phyloP scores from a whole-genome alignment of 2,329 filamentous ascomycete genomes.

The Xylaria arbuscula region DNA sequence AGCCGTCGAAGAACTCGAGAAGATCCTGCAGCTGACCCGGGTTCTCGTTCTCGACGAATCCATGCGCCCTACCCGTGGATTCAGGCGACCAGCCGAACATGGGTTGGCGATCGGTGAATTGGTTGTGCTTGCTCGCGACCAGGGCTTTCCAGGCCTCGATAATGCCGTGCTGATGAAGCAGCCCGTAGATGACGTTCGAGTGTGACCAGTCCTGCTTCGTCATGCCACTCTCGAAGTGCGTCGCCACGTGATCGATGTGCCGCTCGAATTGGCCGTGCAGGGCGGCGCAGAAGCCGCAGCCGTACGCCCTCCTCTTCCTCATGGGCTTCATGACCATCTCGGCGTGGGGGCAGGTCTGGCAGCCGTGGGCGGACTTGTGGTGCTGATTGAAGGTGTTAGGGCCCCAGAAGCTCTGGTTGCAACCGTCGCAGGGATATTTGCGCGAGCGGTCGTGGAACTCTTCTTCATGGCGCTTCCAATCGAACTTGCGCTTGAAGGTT shows the following conservation, averaged over 20 bases:
- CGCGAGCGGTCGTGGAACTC: conserved; percentile 76
- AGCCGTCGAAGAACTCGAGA: conserved; percentile 72
- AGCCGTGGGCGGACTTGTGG: conserved; percentile 72
- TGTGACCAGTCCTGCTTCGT: conserved; percentile 76
- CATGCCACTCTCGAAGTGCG: conserved; percentile 73
- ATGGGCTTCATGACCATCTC: conserved; percentile 72
- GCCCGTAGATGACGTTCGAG: conserved; percentile 73
- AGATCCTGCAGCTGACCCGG: conserved; percentile 72
- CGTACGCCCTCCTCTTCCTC: conserved; percentile 74
- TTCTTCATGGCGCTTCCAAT: conserved; percentile 77
- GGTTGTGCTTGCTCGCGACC: conserved; percentile 57
- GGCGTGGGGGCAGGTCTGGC: conserved; percentile 73
- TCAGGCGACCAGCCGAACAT: conserved; percentile 70
- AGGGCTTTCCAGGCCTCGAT: conserved; percentile 71
- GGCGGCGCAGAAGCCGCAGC: conserved; percentile 74
- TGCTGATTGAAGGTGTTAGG: conserved; percentile 76
- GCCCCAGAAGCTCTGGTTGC: conserved; percentile 75
- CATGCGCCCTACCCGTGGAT: conserved; percentile 66
- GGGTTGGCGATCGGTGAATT: conserved; percentile 63
- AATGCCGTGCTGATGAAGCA: conserved; percentile 73
- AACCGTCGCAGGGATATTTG: conserved; percentile 75
- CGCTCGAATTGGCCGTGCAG: conserved; percentile 72
- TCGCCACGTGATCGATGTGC: conserved; percentile 74
- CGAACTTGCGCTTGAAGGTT: conserved; percentile 74
- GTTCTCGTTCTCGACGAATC: conserved; percentile 70